phyloP scores from a whole-genome alignment of 352 stramenopile genomes.

The Aphanomyces stellatus region DNA sequence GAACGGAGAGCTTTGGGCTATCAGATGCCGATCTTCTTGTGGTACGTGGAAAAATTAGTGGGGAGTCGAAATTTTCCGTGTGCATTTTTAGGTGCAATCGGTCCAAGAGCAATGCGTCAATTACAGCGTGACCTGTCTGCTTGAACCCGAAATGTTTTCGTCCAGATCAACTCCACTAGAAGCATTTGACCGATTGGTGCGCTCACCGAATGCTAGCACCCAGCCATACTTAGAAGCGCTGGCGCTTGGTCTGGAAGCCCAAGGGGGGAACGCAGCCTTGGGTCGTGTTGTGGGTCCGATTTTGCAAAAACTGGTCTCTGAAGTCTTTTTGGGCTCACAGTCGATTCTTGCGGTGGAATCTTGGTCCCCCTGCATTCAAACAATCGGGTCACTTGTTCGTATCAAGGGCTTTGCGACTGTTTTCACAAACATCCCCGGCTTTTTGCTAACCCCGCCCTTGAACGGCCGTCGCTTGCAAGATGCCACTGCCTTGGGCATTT shows the following conservation, averaged over 20 bases:
- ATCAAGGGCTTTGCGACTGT: conserved; percentile 54
- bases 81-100: conserved; percentile 11
- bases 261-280: conserved; percentile 50
- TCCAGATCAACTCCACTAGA: conserved; percentile 58
- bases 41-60: neutral
- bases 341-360: conserved; percentile 41
- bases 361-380: conserved; percentile 29
- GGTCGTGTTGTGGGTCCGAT: conserved; percentile 56
- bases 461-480: conserved; percentile 67
- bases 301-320: conserved; percentile 69
- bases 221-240: conserved; percentile 43
- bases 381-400: conserved; percentile 50
- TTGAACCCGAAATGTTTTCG: conserved; percentile 80
- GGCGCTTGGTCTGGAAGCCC: conserved; percentile 40
- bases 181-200: conserved; percentile 60
- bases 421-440: conserved; percentile 62
- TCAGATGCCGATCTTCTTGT: neutral
- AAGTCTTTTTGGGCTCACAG: conserved; percentile 69
- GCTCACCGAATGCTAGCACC: conserved; percentile 71
- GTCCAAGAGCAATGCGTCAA: conserved; percentile 75
- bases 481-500: conserved; percentile 60
- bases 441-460: conserved; percentile 53
- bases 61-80: too few species aligned
- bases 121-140: conserved; percentile 74
- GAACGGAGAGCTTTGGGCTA: neutral